phyloP scores from a whole-genome alignment of 345 rosid species.

The Salix suchowensis region DNA sequence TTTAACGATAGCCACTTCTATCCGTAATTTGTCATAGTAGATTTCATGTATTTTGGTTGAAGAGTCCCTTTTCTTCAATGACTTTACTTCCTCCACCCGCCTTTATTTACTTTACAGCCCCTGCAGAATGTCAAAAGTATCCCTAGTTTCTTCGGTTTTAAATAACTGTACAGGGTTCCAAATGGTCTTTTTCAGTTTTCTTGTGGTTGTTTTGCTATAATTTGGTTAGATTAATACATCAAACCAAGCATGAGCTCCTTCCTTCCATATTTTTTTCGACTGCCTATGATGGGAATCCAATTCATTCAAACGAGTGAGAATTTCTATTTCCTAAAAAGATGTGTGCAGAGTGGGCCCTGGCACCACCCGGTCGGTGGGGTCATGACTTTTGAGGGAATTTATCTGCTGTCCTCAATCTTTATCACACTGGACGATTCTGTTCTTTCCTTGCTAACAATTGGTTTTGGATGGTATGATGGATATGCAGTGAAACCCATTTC shows the following conservation, averaged over 20 bases:
- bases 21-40: background rate
- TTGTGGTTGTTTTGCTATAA: background rate
- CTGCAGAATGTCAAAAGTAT: background rate
- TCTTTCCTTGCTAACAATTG: background rate
- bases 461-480: background rate
- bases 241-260: slow-evolving; percentile 8
- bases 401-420: background rate
- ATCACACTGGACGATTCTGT: background rate
- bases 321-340: slow-evolving; percentile 32
- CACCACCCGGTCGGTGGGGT: slow-evolving; percentile 27
- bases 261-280: slow-evolving; percentile 16
- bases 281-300: slow-evolving; percentile 25
- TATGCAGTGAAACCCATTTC: background rate
- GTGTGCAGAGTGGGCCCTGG: slow-evolving; percentile 13
- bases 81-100: background rate
- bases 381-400: background rate
- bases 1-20: background rate
- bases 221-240: slow-evolving; percentile 7
- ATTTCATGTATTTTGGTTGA: background rate
- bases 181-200: background rate
- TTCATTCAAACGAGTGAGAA: background rate
- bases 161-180: background rate
- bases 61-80: slow-evolving; percentile 7
- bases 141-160: background rate
- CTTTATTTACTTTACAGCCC: background rate